Percentiles rank a stretch among this genome's conserved stretches.
Conservation (phyloP, 192 early-diverging fungal genomes). For the Coemansia sp. region DNA sequence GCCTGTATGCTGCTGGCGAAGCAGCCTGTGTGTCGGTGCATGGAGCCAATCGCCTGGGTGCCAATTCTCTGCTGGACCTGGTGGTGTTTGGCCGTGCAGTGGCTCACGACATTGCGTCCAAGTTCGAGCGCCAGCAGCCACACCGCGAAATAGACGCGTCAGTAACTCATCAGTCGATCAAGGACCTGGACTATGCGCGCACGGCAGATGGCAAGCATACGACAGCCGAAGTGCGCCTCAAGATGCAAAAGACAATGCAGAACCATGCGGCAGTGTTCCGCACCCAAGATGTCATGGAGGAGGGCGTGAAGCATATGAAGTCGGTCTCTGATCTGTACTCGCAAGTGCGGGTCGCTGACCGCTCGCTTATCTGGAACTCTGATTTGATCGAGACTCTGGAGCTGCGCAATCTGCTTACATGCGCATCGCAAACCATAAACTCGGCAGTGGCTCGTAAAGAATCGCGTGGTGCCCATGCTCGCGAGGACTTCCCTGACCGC, state of each 20-base stretch:
- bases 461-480: conserved; percentile 96
- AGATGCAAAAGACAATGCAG: conserved; percentile 99
- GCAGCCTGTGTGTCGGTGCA: conserved; percentile 97
- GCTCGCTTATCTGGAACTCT: conserved; percentile 97
- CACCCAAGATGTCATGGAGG: conserved; percentile 81
- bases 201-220: conserved; percentile 74
- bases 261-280: conserved; percentile 96
- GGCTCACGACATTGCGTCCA: conserved; percentile 91
- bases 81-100: conserved; percentile 97
- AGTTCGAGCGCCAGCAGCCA: conserved; percentile 82
- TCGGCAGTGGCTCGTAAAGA: conserved; percentile 92
- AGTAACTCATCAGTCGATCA: conserved; percentile 85
- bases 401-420: conserved; percentile 95
- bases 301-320: conserved; percentile 85
- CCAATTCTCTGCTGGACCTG: conserved; percentile 97
- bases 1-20: conserved; percentile 97
- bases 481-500: conserved; percentile 88
- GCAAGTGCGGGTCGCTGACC: conserved; percentile 86
- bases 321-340: conserved; percentile 74
- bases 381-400: conserved; percentile 96
- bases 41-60: conserved; percentile 96
- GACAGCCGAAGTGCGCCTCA: conserved; percentile 83
- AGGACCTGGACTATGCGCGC: conserved; percentile 92
- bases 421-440: conserved; percentile 89
- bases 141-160: conserved; percentile 77